Evolutionary conservation across 2,329 filamentous ascomycete species (phyloP), one percentile per base, ranked within the genome.

Genomic region (Cladosporium velox): DNA sequence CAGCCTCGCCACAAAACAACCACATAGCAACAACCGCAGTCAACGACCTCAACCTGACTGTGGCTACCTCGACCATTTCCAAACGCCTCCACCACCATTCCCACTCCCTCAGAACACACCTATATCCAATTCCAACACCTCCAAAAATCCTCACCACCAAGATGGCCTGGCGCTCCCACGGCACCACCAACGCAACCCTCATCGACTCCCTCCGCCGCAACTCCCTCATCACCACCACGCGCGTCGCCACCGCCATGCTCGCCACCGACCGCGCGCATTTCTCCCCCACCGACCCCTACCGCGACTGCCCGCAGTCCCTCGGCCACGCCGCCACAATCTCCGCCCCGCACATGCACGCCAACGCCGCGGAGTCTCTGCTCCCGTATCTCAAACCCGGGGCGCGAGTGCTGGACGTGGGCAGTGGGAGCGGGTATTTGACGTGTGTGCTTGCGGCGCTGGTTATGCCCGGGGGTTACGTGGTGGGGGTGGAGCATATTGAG

Each of bases 111-210:
- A 15, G 14, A 52, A 12, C 49, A 4, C 14, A n/a, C 2, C 15
- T 57, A 5, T 10, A n/a, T 18, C 18, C n/a, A 32, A 18, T 14
- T n/a, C 30, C 18, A 6, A 30, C 52, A 2, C 18, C 34, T 3
- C 24, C n/a, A 1, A 5, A 3, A 21, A 21, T 32, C 18, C 4
- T 7, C 18, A 26, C 30, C 30, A 58, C 30, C 30, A 58, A 38
- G 32, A 98, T 99, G 95, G 93, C 94, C 67, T 99, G 95, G 95
- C 87, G 88, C 71, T 92, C 91, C 78, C 91, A 90, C 7, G 94
- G 92, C 67, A 80, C 80, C 4, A 87, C 88, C 32, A 97, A 98
- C 77, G 79, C 80, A 49, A 88, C 88, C 65, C 84, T 99, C 59
- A 83, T 98, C 68, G 85, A 89, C 71, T 97, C 97, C 76, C 84